A percentile compares a stretch with the other conserved stretches of the same genome.
phyloP scores from a whole-genome alignment of 768 basidiomycete genomes.

The Filobasidium floriforme region DNA sequence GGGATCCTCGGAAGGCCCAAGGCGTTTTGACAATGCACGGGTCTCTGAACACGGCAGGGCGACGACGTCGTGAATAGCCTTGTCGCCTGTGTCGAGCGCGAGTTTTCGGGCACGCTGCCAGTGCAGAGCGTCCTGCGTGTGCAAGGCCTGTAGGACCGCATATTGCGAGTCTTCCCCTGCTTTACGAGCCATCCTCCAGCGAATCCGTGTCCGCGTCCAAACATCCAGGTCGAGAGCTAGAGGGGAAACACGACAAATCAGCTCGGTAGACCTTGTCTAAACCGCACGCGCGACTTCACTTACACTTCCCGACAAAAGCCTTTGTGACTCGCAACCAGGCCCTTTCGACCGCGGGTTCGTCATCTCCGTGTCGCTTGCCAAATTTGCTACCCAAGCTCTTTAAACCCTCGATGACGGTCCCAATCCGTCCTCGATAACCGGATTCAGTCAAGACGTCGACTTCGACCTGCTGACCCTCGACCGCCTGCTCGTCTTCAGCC shows the following conservation, averaged over 20 bases:
- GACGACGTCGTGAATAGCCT: constrained; percentile 29
- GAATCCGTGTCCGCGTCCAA: constrained; percentile 24
- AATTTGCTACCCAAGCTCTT: background rate
- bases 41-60: constrained; percentile 33
- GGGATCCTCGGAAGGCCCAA: constrained; percentile 28
- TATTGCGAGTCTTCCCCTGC: constrained; percentile 23
- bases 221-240: constrained; percentile 21
- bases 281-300: constrained; percentile 16
- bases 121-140: background rate
- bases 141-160: constrained; percentile 34
- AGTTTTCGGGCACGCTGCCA: constrained; percentile 33
- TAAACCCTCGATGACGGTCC: background rate
- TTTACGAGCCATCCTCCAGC: constrained; percentile 24
- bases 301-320: constrained; percentile 32
- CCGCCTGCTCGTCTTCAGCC: constrained; percentile 2
- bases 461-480: constrained; percentile 8
- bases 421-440: background rate
- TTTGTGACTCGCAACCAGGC: constrained; percentile 26
- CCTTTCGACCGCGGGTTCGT: constrained; percentile 15
- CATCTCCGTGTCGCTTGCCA: background rate
- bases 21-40: constrained; percentile 16
- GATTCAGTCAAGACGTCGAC: constrained; percentile 17
- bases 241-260: constrained; percentile 7
- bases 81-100: constrained; percentile 13
- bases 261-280: background rate